A percentile compares a stretch with the other conserved stretches of the same genome.
Evolutionary conservation across 768 basidiomycete species (phyloP).

Genomic region (Leccinum broughii): DNA sequence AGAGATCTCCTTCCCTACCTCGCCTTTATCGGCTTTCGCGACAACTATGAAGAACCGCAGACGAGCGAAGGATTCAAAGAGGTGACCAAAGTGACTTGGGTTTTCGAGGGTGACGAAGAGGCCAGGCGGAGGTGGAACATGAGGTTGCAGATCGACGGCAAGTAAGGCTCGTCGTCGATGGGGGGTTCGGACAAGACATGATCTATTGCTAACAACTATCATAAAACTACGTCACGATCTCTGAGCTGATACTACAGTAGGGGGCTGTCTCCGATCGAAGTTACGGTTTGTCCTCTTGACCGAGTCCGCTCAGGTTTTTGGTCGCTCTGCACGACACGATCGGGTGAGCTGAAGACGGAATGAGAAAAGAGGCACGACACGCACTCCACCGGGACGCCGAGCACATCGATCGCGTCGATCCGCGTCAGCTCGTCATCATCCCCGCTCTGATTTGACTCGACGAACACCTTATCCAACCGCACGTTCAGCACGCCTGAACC

Average conservation of each 20-base stretch:
- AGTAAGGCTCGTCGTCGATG: slow-evolving; percentile 35
- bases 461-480: slow-evolving; percentile 57
- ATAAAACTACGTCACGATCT: slow-evolving; percentile 4
- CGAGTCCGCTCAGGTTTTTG: slow-evolving; percentile 40
- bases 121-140: slow-evolving; percentile 73
- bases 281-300: slow-evolving; percentile 33
- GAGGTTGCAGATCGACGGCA: slow-evolving; percentile 83
- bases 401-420: slow-evolving; percentile 66
- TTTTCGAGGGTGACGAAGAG: slow-evolving; percentile 74
- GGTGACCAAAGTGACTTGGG: slow-evolving; percentile 76
- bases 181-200: neutral
- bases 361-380: slow-evolving; percentile 26
- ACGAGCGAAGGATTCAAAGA: slow-evolving; percentile 74
- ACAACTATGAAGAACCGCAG: slow-evolving; percentile 66
- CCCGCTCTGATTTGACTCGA: slow-evolving; percentile 62
- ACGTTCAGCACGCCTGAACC: slow-evolving; percentile 9
- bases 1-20: slow-evolving; percentile 58
- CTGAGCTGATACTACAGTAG: neutral
- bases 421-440: slow-evolving; percentile 55
- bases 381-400: slow-evolving; percentile 60
- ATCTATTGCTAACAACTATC: slow-evolving; percentile 6
- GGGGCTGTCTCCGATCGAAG: neutral
- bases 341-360: slow-evolving; percentile 5
- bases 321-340: slow-evolving; percentile 30
- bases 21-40: slow-evolving; percentile 58